A percentile compares a stretch with the other conserved stretches of the same genome.
phyloP scores from a whole-genome alignment of 1,284 basidiomycete species.

The Trametes pubescens region DNA sequence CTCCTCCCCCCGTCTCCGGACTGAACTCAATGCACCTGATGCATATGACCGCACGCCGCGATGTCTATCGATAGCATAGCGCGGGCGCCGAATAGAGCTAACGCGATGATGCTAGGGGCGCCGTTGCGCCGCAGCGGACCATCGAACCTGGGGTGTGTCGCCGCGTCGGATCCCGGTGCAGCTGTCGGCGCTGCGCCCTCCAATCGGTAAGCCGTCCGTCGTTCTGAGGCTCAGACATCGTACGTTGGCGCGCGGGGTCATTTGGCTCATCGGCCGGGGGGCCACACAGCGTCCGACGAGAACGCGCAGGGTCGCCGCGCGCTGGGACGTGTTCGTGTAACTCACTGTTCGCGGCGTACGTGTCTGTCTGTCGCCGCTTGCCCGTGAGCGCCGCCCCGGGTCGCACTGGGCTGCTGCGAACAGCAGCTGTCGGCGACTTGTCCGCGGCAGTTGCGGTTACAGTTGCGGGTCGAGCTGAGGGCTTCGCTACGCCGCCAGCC shows the following conservation, averaged over 20 bases:
- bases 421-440: neutral
- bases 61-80: neutral
- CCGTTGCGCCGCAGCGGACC: conserved; percentile 12
- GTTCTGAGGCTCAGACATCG: conserved; percentile 16
- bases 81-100: conserved; percentile 10
- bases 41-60: neutral
- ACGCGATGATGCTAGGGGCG: neutral
- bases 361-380: neutral
- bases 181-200: conserved; percentile 9
- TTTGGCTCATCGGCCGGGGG: neutral
- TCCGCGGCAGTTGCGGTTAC: too few species aligned
- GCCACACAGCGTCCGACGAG: neutral
- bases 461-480: too few species aligned
- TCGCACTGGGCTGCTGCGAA: conserved; percentile 5
- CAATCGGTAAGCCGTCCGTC: conserved; percentile 11
- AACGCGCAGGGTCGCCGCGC: conserved; percentile 10
- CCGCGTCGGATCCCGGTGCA: too few species aligned
- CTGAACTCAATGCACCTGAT: conserved; percentile 8
- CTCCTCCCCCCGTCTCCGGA: neutral
- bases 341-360: too few species aligned
- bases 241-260: neutral
- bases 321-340: conserved; percentile 6
- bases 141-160: neutral
- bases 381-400: conserved; percentile 1
- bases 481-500: neutral